Evolutionary conservation across 2,329 filamentous ascomycete genomes (phyloP), one percentile per base, ranked within the genome.

Genomic region (Ramularia collo-cygni): DNA sequence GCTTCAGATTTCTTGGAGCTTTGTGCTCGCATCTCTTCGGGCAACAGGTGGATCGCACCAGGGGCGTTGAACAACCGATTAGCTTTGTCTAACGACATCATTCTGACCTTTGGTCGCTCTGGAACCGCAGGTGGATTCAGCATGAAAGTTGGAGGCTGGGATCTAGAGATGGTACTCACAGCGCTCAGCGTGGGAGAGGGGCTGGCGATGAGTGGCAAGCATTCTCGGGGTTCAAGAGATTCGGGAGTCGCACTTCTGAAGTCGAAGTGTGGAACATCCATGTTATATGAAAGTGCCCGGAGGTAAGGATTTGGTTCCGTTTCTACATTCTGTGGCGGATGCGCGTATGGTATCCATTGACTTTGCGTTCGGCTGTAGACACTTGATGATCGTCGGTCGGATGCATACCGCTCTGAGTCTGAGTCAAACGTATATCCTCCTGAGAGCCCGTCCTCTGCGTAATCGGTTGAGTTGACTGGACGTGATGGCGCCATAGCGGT

Each of bases 291-390:
- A 16, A 8, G 8, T 21, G 31, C 13, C 10, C 8, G 31, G 16
- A n/a, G 16, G 31, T 21, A 33, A 33, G 31, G 16, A 18, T 33
- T 16, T 4, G 8, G 8, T 7, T 33, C 31, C 14, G 8, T n/a
- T n/a, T 33, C 31, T 3, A 16, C 14, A 18, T 10, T 19, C 19
- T 17, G 31, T 3, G 13, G 19, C 8, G 31, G 12, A 33, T 19
- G 13, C 12, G 8, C 17, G 8, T 16, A 13, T 12, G 31, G 31
- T 18, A 33, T 48, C 49, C 50, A 57, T 24, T 56, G 51, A 15
- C 55, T 57, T 17, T 52, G 43, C 9, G 56, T 51, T 8, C 50
- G 54, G 31, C 60, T 63, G 38, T 62, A 63, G 17, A 61, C 51
- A 35, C 60, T 63, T 4, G 58, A 60, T 7, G 56, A 48, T 7